A percentile compares a stretch with the other conserved stretches of the same genome.
Evolutionary conservation across 2,329 filamentous ascomycete species (phyloP).

Genomic region (Claviceps arundinis): DNA sequence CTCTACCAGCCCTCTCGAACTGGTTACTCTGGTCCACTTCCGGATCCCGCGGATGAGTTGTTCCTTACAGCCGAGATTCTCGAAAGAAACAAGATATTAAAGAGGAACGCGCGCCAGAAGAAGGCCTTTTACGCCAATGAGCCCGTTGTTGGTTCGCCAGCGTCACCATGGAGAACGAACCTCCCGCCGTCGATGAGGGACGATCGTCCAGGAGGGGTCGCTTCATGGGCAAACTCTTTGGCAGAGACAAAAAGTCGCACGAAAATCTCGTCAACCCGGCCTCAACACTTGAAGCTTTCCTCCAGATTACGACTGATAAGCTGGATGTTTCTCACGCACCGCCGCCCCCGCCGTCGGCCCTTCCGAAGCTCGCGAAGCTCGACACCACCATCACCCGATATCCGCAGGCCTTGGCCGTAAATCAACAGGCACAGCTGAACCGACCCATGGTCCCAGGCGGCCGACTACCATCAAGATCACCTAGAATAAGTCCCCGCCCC

Average conservation of each 20-base stretch:
- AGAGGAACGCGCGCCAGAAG: neutral
- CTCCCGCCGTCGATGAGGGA: constrained; percentile 25
- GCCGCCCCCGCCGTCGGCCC: constrained; percentile 26
- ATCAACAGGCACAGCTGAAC: constrained; percentile 29
- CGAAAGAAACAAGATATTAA: too few relatives aligned
- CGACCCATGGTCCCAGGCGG: constrained; percentile 25
- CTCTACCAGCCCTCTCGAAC: neutral
- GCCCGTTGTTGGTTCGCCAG: constrained; percentile 13
- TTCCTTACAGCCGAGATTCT: neutral
- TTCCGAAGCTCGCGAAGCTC: constrained; percentile 39
- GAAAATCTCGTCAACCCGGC: constrained; percentile 24
- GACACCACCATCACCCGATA: constrained; percentile 45
- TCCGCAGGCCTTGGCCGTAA: constrained; percentile 37
- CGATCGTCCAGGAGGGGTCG: constrained; percentile 36
- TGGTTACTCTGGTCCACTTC: neutral
- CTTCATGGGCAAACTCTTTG: constrained; percentile 51
- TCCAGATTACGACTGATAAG: constrained; percentile 42
- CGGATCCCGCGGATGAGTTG: constrained; percentile 1
- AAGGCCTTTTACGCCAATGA: constrained; percentile 15
- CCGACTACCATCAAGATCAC: constrained; percentile 28
- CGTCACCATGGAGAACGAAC: constrained; percentile 32
- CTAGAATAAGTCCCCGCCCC: constrained; percentile 30
- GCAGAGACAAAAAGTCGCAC: constrained; percentile 24
- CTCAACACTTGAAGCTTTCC: constrained; percentile 44
- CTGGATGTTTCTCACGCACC: constrained; percentile 39